A percentile compares a stretch with the other conserved stretches of the same genome.
Evolutionary conservation across 495 filamentous ascomycete species (phyloP).

Genomic region (Podospora fimiseda): DNA sequence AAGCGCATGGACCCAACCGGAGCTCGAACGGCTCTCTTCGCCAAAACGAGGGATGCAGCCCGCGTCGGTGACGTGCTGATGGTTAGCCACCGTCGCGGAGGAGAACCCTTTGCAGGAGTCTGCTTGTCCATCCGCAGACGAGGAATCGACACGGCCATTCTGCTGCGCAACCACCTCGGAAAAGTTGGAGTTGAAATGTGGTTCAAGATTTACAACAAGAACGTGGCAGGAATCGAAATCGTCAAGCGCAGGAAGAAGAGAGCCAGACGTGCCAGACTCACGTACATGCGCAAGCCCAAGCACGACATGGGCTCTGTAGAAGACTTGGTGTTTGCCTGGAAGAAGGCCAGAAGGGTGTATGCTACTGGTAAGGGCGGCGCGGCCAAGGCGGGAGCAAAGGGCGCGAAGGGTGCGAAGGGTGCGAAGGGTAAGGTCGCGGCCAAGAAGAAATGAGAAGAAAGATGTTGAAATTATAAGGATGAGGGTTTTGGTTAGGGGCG

Average conservation of each 20-base stretch:
- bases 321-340: conserved; percentile 40
- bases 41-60: conserved; percentile 61
- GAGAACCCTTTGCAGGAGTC: conserved; percentile 86
- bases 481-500: too few species aligned
- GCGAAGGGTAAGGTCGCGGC: conserved; percentile 1
- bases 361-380: conserved; percentile 9
- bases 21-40: conserved; percentile 73
- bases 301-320: conserved; percentile 42
- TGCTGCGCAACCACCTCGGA: conserved; percentile 76
- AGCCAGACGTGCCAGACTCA: conserved; percentile 81
- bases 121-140: conserved; percentile 75
- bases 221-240: conserved; percentile 86
- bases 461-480: neutral
- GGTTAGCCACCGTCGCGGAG: conserved; percentile 63
- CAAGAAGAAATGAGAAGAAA: conserved; percentile 16
- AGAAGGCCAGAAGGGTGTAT: conserved; percentile 31
- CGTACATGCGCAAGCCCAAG: conserved; percentile 76
- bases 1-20: conserved; percentile 73
- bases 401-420: conserved; percentile 1
- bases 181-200: conserved; percentile 95
- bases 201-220: conserved; percentile 86
- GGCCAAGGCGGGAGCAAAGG: conserved; percentile 5
- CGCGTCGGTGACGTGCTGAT: conserved; percentile 85
- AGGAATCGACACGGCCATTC: conserved; percentile 78
- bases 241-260: conserved; percentile 78